Evolutionary conservation across 2,329 filamentous ascomycete species (phyloP).

Genomic region (Venturia carpophila): DNA sequence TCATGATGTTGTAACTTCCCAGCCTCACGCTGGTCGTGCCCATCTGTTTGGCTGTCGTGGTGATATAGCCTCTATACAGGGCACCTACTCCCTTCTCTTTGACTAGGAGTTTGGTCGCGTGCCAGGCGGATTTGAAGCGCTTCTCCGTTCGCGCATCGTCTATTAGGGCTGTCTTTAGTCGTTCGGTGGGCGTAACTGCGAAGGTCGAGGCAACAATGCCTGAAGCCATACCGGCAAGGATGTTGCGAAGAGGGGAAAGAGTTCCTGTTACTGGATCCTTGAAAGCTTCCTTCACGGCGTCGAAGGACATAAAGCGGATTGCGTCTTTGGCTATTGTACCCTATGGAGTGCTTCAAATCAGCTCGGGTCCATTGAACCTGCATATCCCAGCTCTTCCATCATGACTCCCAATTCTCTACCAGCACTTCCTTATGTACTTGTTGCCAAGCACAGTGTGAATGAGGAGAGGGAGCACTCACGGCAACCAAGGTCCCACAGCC

Average conservation of each 20-base stretch:
- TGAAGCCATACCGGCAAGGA: constrained; percentile 57
- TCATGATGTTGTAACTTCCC: constrained; percentile 56
- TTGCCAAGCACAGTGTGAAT: background rate
- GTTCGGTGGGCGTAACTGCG: constrained; percentile 61
- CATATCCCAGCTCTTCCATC: background rate
- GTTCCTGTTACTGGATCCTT: constrained; percentile 49
- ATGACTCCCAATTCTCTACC: background rate
- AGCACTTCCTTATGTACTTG: too few relatives aligned
- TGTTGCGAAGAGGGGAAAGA: constrained; percentile 47
- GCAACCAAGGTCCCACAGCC: constrained; percentile 54
- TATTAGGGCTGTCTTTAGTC: constrained; percentile 61
- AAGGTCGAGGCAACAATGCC: constrained; percentile 54
- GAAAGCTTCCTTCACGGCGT: constrained; percentile 53
- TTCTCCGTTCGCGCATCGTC: constrained; percentile 49
- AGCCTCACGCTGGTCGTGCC: constrained; percentile 55
- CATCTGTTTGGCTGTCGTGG: constrained; percentile 56
- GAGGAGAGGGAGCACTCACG: constrained; percentile 23
- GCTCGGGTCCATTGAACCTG: background rate
- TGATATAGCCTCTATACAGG: constrained; percentile 51
- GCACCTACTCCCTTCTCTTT: constrained; percentile 45
- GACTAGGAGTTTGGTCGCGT: constrained; percentile 45
- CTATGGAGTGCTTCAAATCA: constrained; percentile 21
- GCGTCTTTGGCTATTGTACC: constrained; percentile 58
- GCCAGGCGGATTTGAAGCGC: constrained; percentile 43
- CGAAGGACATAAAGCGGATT: constrained; percentile 58